A percentile compares a stretch with the other conserved stretches of the same genome.
Evolutionary conservation across 768 basidiomycete genomes (phyloP).

Genomic region (Hypsizygus marmoreus): DNA sequence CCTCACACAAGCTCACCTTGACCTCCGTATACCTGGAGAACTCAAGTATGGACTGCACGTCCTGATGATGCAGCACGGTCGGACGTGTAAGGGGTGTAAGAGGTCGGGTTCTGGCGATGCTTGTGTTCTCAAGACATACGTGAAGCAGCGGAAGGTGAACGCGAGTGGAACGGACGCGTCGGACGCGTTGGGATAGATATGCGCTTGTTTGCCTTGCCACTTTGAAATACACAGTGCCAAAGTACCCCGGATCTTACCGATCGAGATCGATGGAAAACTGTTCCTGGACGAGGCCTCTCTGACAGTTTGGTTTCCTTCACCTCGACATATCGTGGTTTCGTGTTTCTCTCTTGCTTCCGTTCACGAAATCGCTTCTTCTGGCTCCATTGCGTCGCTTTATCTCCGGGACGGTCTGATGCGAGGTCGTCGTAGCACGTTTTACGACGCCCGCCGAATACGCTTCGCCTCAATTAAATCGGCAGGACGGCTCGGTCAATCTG

Average conservation of each 20-base stretch:
- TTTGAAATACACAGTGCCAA: not conserved
- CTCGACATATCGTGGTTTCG: too few species aligned
- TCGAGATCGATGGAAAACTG: slow-evolving; percentile 6
- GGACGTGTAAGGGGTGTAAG: slow-evolving; percentile 56
- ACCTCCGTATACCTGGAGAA: slow-evolving; percentile 48
- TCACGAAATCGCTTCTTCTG: too few species aligned
- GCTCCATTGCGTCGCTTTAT: not conserved
- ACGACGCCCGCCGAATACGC: slow-evolving; percentile 4
- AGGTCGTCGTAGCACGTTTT: slow-evolving; percentile 8
- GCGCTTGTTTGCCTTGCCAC: not conserved
- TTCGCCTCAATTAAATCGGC: too few species aligned
- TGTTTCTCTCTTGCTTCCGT: too few species aligned
- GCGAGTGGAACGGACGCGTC: too few species aligned
- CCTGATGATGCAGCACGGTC: slow-evolving; percentile 59
- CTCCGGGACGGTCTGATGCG: slow-evolving; percentile 7
- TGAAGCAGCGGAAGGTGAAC: slow-evolving; percentile 19
- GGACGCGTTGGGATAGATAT: too few species aligned
- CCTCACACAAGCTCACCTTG: slow-evolving; percentile 58
- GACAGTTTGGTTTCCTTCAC: not conserved
- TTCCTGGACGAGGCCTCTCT: not conserved
- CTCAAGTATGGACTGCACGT: slow-evolving; percentile 62
- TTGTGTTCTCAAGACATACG: slow-evolving; percentile 34
- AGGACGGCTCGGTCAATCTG: too few species aligned
- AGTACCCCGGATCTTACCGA: not conserved
- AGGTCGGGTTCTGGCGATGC: slow-evolving; percentile 22